phyloP scores from a whole-genome alignment of 2,329 filamentous ascomycete genomes.

The Hirsutella thompsonii region DNA sequence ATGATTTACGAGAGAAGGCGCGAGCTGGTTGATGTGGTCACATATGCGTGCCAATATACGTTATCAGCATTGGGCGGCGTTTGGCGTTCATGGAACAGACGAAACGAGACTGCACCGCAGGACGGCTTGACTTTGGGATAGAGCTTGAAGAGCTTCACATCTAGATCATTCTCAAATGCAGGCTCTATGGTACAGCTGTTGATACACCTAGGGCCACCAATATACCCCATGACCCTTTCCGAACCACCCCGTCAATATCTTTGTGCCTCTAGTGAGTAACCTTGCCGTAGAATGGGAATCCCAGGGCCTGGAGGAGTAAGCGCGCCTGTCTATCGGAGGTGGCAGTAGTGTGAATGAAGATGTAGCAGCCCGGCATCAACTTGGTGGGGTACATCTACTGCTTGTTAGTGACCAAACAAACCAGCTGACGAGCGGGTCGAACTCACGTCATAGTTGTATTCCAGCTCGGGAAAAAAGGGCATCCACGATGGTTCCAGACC shows the following conservation, averaged over 20 bases:
- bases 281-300: slow-evolving; percentile 67
- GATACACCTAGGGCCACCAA: slow-evolving; percentile 7
- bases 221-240: slow-evolving; percentile 18
- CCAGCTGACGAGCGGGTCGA: background rate
- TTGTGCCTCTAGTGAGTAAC: slow-evolving; percentile 27
- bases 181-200: slow-evolving; percentile 20
- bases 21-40: slow-evolving; percentile 11
- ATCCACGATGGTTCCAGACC: slow-evolving; percentile 67
- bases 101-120: too few relatives aligned
- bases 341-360: slow-evolving; percentile 74
- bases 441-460: slow-evolving; percentile 87
- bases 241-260: too few relatives aligned
- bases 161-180: background rate
- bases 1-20: slow-evolving; percentile 45
- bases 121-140: too few relatives aligned
- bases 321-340: slow-evolving; percentile 76
- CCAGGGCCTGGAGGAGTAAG: slow-evolving; percentile 42
- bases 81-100: slow-evolving; percentile 5
- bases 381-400: slow-evolving; percentile 43
- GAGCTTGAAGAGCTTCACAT: background rate
- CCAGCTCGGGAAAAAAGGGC: slow-evolving; percentile 82
- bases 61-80: slow-evolving; percentile 23
- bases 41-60: background rate
- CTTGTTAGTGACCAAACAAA: slow-evolving; percentile 5
- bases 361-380: slow-evolving; percentile 76